phyloP scores from a whole-genome alignment of 140 eudicot species.

The Bidens hawaiensis region DNA sequence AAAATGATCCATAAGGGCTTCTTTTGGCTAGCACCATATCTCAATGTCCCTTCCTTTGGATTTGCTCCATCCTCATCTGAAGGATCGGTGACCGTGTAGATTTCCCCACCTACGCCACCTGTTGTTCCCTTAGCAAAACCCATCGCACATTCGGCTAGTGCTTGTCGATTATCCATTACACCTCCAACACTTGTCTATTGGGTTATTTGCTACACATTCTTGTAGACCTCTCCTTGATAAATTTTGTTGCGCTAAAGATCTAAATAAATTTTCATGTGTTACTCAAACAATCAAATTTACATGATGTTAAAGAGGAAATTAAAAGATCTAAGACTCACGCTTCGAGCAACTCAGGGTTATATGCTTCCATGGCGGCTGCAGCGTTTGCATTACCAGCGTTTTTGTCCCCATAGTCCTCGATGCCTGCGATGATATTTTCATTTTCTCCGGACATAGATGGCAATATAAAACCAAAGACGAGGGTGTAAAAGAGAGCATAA shows the following conservation, averaged over 20 bases:
- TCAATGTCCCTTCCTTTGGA: slow-evolving; percentile 58
- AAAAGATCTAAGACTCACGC: slow-evolving; percentile 27
- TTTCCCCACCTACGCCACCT: slow-evolving; percentile 47
- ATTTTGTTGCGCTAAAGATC: slow-evolving; percentile 2
- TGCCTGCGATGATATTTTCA: slow-evolving; percentile 15
- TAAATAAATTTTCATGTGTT: neutral
- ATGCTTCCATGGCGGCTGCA: slow-evolving; percentile 3
- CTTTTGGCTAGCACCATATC: slow-evolving; percentile 45
- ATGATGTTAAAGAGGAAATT: neutral
- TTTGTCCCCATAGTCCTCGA: neutral
- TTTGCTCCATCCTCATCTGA: slow-evolving; percentile 33
- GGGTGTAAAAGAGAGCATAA: slow-evolving; percentile 10
- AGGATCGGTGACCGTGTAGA: slow-evolving; percentile 45
- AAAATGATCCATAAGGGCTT: slow-evolving; percentile 62
- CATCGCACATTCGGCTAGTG: slow-evolving; percentile 43
- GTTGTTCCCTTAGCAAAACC: slow-evolving; percentile 51
- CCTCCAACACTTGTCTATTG: slow-evolving; percentile 76
- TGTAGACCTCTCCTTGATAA: slow-evolving; percentile 25
- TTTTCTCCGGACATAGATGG: neutral
- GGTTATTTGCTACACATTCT: slow-evolving; percentile 48
- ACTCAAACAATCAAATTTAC: neutral
- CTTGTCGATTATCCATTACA: slow-evolving; percentile 51
- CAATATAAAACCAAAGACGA: neutral
- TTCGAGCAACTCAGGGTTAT: slow-evolving; percentile 10
- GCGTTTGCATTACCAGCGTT: neutral